Evolutionary conservation across 225 moss, liverwort and hornwort genomes (phyloP).

Genomic region (Pleurozium schreberi): DNA sequence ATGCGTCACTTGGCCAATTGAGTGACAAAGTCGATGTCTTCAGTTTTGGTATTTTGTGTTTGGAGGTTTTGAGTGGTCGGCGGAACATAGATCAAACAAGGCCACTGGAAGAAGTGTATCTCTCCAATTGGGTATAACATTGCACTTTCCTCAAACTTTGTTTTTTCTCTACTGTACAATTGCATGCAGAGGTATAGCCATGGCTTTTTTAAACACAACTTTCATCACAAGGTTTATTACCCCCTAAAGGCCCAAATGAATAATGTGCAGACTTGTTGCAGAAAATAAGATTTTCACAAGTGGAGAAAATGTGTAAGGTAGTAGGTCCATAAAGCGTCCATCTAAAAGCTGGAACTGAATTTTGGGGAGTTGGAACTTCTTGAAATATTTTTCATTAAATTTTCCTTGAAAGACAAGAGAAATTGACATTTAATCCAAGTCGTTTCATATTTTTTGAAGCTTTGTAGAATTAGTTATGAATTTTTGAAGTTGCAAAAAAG

Average conservation of each 20-base stretch:
- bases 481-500: no score
- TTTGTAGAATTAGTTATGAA: no score
- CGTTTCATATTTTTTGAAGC: no score
- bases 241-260: no score
- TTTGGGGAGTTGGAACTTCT: no score
- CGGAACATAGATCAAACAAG: constrained; percentile 15
- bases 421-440: no score
- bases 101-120: constrained; percentile 19
- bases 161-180: not conserved
- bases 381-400: no score
- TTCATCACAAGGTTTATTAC: not conserved
- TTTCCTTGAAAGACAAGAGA: no score
- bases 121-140: constrained; percentile 23
- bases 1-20: constrained; percentile 10
- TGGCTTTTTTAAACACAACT: not conserved
- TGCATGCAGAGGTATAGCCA: no score
- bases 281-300: not conserved
- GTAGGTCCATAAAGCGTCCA: no score
- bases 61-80: constrained; percentile 38
- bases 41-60: constrained; percentile 36
- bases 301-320: no score
- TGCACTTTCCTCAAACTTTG: not conserved
- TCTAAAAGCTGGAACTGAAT: no score
- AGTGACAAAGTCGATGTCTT: constrained; percentile 54
- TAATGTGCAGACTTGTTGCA: not conserved